A percentile compares a stretch with the other conserved stretches of the same genome.
Conservation (phyloP, 441 rosid genomes). For the Dalechampia spathulata region DNA sequence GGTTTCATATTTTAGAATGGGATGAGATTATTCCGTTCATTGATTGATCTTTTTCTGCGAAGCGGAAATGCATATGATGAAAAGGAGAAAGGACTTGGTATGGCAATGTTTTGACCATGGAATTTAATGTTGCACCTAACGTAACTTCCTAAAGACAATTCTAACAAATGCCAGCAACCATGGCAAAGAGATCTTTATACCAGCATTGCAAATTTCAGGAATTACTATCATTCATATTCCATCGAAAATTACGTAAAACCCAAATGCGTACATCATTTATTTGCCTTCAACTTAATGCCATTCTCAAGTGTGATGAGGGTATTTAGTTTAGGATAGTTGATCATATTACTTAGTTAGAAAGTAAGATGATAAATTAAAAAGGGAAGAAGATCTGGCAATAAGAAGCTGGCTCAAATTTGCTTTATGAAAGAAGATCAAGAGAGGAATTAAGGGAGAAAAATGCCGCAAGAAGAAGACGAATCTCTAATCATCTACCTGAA, state of each 20-base stretch:
- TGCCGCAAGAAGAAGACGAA: constrained; percentile 42
- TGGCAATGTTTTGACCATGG: constrained; percentile 18
- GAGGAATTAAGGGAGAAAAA: constrained; percentile 25
- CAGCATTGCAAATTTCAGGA: constrained; percentile 6
- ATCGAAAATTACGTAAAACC: constrained; percentile 11
- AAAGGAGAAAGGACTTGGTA: neutral
- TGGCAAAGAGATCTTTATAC: constrained; percentile 15
- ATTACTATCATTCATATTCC: neutral
- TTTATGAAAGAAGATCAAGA: constrained; percentile 3
- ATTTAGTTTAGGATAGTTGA: constrained; percentile 28
- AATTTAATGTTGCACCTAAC: constrained; percentile 47
- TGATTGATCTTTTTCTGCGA: too few species aligned
- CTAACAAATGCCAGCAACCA: constrained; percentile 14
- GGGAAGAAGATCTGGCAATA: constrained; percentile 14
- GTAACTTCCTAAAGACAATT: constrained; percentile 22
- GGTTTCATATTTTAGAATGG: too few species aligned
- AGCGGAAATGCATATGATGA: too few species aligned
- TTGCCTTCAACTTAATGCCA: constrained; percentile 17
- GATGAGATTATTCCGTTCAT: too few species aligned
- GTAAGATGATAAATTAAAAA: constrained; percentile 24
- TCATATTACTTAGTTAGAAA: constrained; percentile 40
- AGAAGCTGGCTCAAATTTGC: too few species aligned
- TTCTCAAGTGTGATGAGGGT: constrained; percentile 19
- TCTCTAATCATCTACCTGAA: constrained; percentile 44
- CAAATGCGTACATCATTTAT: neutral